Percentiles rank a stretch among this genome's conserved stretches.
These are phyloP conservation scores for Phaeosphaeriaceae sp. DNA, from an alignment of 2,329 filamentous ascomycete genomes.

Conservation along the genomic window DNA sequence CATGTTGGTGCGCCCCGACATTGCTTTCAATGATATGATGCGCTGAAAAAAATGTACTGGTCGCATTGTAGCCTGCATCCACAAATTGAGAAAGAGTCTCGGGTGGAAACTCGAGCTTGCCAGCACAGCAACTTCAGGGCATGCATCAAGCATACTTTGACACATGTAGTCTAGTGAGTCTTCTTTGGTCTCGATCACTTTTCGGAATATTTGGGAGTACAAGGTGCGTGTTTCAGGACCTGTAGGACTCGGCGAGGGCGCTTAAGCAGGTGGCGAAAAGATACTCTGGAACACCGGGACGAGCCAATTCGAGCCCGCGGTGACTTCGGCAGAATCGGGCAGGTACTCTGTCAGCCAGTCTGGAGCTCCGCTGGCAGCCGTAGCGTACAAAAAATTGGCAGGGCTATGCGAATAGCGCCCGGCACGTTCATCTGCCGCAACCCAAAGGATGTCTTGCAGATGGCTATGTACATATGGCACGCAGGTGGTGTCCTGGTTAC, in stretches of 20 bases:
- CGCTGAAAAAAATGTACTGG: too few species aligned
- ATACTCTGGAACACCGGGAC: constrained; percentile 4
- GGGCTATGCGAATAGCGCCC: constrained; percentile 20
- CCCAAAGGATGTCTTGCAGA: not conserved
- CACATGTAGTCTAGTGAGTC: too few species aligned
- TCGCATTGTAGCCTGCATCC: too few species aligned
- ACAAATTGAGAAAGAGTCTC: too few species aligned
- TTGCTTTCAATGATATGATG: too few species aligned
- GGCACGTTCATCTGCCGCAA: constrained; percentile 14
- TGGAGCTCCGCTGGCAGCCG: constrained; percentile 36
- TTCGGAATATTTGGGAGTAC: not conserved
- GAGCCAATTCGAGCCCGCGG: constrained; percentile 15
- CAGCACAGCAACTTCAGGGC: too few species aligned
- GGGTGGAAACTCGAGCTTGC: too few species aligned
- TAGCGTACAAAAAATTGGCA: constrained; percentile 27
- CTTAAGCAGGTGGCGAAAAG: constrained; percentile 3
- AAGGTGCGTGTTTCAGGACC: constrained; percentile 1
- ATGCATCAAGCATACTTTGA: too few species aligned
- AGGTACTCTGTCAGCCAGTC: constrained; percentile 25
- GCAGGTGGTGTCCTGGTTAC: not conserved
- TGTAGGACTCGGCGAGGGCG: constrained; percentile 2
- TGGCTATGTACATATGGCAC: not conserved
- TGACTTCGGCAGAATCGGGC: constrained; percentile 28
- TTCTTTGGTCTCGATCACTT: not conserved
- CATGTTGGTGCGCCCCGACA: too few species aligned